Evolutionary conservation across 2,329 filamentous ascomycete species (phyloP).

Genomic region (Cladosporium austrohemisphaericum): DNA sequence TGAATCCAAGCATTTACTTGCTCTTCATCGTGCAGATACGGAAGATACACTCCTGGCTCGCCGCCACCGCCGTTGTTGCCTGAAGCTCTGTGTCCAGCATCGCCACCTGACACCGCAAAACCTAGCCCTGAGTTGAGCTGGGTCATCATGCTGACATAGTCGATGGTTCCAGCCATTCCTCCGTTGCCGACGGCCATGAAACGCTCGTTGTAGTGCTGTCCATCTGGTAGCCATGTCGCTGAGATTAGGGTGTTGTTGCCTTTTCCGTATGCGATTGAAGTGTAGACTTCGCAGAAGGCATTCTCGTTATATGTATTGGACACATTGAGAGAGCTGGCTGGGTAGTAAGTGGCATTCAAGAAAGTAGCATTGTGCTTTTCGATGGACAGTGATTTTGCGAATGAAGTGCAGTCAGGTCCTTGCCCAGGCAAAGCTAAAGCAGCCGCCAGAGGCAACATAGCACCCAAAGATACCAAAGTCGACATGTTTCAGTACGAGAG

Average conservation of each 20-base stretch:
- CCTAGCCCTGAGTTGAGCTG: conserved; percentile 27
- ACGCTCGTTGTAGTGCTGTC: conserved; percentile 20
- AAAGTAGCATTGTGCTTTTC: conserved; percentile 18
- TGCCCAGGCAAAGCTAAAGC: not conserved
- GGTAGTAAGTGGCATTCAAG: conserved; percentile 23
- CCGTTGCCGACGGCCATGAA: conserved; percentile 31
- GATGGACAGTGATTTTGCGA: conserved; percentile 10
- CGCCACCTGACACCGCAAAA: conserved; percentile 27
- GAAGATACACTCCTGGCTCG: conserved; percentile 25
- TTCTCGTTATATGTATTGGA: conserved; percentile 21
- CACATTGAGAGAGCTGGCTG: conserved; percentile 16
- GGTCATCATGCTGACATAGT: conserved; percentile 22
- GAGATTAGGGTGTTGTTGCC: conserved; percentile 24
- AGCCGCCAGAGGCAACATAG: not conserved
- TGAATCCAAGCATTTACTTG: conserved; percentile 37
- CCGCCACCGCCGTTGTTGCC: conserved; percentile 25
- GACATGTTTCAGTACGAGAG: too few species aligned
- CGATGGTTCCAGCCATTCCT: conserved; percentile 28
- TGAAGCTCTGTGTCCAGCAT: conserved; percentile 26
- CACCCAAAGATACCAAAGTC: too few species aligned
- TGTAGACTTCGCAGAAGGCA: conserved; percentile 26
- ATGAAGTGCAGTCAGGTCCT: conserved; percentile 9
- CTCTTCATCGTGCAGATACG: conserved; percentile 27
- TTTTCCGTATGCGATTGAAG: conserved; percentile 23
- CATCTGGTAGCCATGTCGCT: conserved; percentile 27